phyloP scores from a whole-genome alignment of 805 yeast species.

The Candida ovalis region DNA sequence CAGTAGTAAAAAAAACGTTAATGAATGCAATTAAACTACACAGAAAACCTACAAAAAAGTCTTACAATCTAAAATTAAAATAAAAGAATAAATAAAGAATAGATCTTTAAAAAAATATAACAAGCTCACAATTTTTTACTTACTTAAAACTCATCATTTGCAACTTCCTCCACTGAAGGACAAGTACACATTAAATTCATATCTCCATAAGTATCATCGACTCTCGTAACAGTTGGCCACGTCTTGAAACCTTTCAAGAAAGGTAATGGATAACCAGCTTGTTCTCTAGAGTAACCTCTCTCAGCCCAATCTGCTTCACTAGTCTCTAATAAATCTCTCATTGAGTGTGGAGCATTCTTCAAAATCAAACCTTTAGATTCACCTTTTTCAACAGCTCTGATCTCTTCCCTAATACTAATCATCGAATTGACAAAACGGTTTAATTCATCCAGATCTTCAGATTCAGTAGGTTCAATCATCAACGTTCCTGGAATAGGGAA shows the following conservation, averaged over 20 bases:
- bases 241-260: conserved; percentile 70
- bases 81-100: not conserved
- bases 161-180: conserved; percentile 77
- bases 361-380: conserved; percentile 65
- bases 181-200: conserved; percentile 90
- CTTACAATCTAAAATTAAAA: not conserved
- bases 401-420: conserved; percentile 79
- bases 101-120: not conserved
- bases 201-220: conserved; percentile 95
- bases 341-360: conserved; percentile 90
- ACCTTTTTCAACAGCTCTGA: conserved; percentile 64
- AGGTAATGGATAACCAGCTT: conserved; percentile 90
- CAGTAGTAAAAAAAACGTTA: not conserved
- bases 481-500: conserved; percentile 98
- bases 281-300: conserved; percentile 87
- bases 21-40: not conserved
- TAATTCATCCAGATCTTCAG: conserved; percentile 82
- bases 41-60: not conserved
- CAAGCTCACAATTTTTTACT: not conserved
- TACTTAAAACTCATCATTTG: conserved; percentile 17
- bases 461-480: conserved; percentile 98
- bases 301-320: conserved; percentile 65
- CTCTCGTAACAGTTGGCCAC: conserved; percentile 94
- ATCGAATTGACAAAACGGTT: conserved; percentile 88
- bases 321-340: conserved; percentile 67